A percentile compares a stretch with the other conserved stretches of the same genome.
These are phyloP conservation scores for Populus simonii DNA, from an alignment of 345 rosid genomes.

Conservation along the genomic window DNA sequence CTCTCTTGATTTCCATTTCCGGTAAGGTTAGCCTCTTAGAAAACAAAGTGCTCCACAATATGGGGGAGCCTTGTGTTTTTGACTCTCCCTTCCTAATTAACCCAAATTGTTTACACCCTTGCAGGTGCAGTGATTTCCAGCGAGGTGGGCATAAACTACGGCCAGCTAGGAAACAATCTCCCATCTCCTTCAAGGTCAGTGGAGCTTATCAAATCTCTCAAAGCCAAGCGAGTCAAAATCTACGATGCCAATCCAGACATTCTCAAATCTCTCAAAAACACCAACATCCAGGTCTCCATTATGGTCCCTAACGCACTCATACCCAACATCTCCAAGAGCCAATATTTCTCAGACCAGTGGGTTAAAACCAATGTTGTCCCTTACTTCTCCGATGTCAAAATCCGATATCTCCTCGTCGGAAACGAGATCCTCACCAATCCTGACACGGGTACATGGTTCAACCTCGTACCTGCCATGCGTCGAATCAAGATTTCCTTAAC, in stretches of 20 bases:
- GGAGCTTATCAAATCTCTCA: slow-evolving; percentile 47
- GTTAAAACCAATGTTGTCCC: slow-evolving; percentile 51
- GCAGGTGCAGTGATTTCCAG: slow-evolving; percentile 46
- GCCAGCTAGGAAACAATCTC: slow-evolving; percentile 66
- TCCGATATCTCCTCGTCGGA: slow-evolving; percentile 88
- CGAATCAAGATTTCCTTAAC: slow-evolving; percentile 52
- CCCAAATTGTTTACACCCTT: neutral
- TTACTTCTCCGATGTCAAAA: slow-evolving; percentile 53
- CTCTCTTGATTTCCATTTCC: slow-evolving; percentile 2
- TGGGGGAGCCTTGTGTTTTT: no score
- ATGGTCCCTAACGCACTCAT: slow-evolving; percentile 69
- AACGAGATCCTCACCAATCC: slow-evolving; percentile 63
- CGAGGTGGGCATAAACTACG: slow-evolving; percentile 69
- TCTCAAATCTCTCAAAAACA: slow-evolving; percentile 49
- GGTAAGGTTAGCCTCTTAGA: slow-evolving; percentile 1
- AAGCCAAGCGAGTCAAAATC: slow-evolving; percentile 62
- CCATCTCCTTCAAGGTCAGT: slow-evolving; percentile 49
- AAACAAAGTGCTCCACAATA: no score
- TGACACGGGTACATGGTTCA: slow-evolving; percentile 42
- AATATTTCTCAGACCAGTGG: slow-evolving; percentile 59
- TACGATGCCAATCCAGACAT: slow-evolving; percentile 67
- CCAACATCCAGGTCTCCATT: slow-evolving; percentile 56
- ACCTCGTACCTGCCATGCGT: slow-evolving; percentile 84
- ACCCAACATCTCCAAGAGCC: slow-evolving; percentile 39
- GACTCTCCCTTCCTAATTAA: neutral